Percentiles rank a stretch among this genome's conserved stretches.
Evolutionary conservation across 2,329 filamentous ascomycete genomes (phyloP).

Genomic region (Diaporthe capsici): DNA sequence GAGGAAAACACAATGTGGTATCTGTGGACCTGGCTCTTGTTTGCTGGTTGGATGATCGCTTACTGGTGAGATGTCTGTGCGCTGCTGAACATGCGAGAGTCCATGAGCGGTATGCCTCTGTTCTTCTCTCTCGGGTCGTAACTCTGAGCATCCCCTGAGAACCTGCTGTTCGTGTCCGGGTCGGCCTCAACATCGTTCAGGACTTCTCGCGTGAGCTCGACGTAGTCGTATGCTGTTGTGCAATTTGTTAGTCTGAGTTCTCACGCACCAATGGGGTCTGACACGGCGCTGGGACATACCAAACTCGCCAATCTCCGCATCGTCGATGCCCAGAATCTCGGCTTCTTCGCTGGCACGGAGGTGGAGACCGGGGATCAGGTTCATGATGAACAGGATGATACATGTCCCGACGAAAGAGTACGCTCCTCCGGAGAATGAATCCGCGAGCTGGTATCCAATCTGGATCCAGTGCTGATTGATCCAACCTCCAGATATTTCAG

Average conservation of each 20-base stretch:
- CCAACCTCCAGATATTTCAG: conserved; percentile 81
- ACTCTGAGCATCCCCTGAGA: conserved; percentile 45
- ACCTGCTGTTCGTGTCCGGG: conserved; percentile 46
- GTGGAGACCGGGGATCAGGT: conserved; percentile 81
- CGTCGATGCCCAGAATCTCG: conserved; percentile 88
- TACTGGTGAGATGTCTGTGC: conserved; percentile 42
- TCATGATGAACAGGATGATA: conserved; percentile 84
- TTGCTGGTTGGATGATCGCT: conserved; percentile 30
- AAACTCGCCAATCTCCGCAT: conserved; percentile 92
- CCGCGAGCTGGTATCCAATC: conserved; percentile 86
- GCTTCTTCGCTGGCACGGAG: conserved; percentile 83
- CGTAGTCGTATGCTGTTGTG: conserved; percentile 84
- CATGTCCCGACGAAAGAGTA: conserved; percentile 87
- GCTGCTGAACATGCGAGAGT: conserved; percentile 56
- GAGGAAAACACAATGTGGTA: neutral
- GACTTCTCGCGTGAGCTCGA: conserved; percentile 82
- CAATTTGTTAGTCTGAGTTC: neutral
- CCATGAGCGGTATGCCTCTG: conserved; percentile 64
- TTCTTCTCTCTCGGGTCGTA: conserved; percentile 59
- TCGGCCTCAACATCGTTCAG: conserved; percentile 48
- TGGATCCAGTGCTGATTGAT: conserved; percentile 88
- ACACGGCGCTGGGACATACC: conserved; percentile 15
- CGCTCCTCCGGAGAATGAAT: conserved; percentile 80
- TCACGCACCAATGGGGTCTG: no score
- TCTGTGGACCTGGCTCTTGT: conserved; percentile 4